Base-by-base conservation (phyloP, 2,329 filamentous ascomycete species). In the Claviceps sp. region DNA sequence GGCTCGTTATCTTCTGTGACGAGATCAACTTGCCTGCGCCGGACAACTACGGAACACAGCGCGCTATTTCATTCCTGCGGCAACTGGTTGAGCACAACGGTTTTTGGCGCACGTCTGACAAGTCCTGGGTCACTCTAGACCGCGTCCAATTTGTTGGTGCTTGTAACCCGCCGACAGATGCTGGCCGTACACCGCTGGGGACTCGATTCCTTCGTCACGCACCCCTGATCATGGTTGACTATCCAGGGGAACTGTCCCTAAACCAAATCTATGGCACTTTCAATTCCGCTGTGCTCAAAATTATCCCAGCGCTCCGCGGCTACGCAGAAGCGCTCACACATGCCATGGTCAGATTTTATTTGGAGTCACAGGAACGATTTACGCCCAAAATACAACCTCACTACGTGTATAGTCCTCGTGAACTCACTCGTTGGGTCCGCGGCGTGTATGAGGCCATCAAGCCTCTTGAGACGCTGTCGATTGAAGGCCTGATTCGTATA, bases 191-290 rank as follows among this genome's bases (percentile, higher is more conserved):
- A 13, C 86, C 93, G 0, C 84, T 99, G 74, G 93, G 89, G 44
- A 82, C 89, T 48, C 80, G 93, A 60, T 99, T 98, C 80, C 77
- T 99, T 58, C 83, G 94, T 54, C 94, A 99, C 67, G 89, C 93
- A 16, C 93, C 93, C n/a, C 80, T 99, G 51, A 87, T 99, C 69
- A 98, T 99, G 94, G 94, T 99, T 43, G 93, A 98, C 65, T 99
- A 99, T 64, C 93, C 93, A 55, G 93, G 94, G 62, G 89, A 98
- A 71, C 76, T 89, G 44, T 98, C 94, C 3, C 79, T 99, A 40
- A 85, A 84, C 59, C 93, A 99, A 66, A 99, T 99, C 59, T 99
- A 99, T 65, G 93, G 94, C 60, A 97, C 94, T 0, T 98, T 98
- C 78, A 98, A 95, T 66, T 86, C 80, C 52, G 93, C 94, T 10